Percentiles rank a stretch among this genome's conserved stretches.
Evolutionary conservation across 1,284 basidiomycete species (phyloP).

Genomic region (Irpex lacteus): DNA sequence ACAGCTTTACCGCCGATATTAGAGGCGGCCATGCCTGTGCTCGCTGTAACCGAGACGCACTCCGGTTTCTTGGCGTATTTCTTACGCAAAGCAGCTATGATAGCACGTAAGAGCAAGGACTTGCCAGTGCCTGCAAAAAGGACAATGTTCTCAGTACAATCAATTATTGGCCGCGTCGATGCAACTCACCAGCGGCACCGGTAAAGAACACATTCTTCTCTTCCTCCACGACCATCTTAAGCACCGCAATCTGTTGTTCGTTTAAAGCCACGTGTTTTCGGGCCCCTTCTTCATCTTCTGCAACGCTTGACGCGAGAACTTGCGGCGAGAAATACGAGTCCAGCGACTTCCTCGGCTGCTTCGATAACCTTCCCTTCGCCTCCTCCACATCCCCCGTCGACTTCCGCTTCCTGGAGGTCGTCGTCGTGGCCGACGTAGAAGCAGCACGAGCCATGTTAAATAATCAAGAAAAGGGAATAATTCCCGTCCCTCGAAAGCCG

Average conservation of each 20-base stretch:
- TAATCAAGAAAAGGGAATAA: background rate
- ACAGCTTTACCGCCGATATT: slow-evolving; percentile 58
- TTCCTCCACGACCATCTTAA: slow-evolving; percentile 45
- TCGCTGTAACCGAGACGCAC: slow-evolving; percentile 52
- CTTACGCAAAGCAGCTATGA: slow-evolving; percentile 49
- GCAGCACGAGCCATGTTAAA: background rate
- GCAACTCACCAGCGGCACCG: slow-evolving; percentile 44
- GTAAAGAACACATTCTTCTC: slow-evolving; percentile 52
- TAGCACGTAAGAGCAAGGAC: slow-evolving; percentile 53
- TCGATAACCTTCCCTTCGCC: slow-evolving; percentile 23
- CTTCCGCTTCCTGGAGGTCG: slow-evolving; percentile 40
- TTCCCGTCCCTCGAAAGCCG: background rate
- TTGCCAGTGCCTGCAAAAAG: slow-evolving; percentile 50
- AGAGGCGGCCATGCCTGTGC: slow-evolving; percentile 60
- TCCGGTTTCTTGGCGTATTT: slow-evolving; percentile 46
- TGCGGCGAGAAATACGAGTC: slow-evolving; percentile 44
- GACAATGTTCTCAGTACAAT: background rate
- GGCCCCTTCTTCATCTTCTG: slow-evolving; percentile 26
- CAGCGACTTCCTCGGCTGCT: slow-evolving; percentile 38
- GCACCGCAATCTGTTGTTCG: slow-evolving; percentile 39
- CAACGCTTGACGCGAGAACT: slow-evolving; percentile 30
- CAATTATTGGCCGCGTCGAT: background rate
- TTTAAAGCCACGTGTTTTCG: slow-evolving; percentile 37
- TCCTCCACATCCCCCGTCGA: slow-evolving; percentile 29
- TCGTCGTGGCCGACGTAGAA: background rate